Percentiles rank a stretch among this genome's conserved stretches.
phyloP scores from a whole-genome alignment of 1,284 basidiomycete genomes.

The Salmacisia buchloeana region DNA sequence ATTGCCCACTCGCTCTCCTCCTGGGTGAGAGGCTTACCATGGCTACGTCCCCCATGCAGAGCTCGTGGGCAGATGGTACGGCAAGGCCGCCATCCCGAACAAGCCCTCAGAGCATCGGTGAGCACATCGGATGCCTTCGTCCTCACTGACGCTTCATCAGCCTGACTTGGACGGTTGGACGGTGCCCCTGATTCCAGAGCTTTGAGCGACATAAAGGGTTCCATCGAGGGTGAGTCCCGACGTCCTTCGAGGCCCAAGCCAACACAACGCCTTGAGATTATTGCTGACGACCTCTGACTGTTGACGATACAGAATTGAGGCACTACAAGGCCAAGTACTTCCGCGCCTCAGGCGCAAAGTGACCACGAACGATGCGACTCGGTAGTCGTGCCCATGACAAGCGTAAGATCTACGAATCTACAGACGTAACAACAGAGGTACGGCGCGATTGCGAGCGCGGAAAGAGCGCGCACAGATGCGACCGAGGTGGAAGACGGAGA shows the following conservation, averaged over 20 bases:
- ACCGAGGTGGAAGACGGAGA: no score
- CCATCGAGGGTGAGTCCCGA: constrained; percentile 57
- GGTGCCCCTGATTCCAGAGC: constrained; percentile 56
- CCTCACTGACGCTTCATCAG: constrained; percentile 28
- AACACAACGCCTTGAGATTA: no score
- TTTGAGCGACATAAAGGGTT: constrained; percentile 67
- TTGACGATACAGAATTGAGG: constrained; percentile 51
- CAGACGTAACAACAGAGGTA: no score
- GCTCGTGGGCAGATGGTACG: constrained; percentile 72
- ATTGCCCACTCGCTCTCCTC: background rate
- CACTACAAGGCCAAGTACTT: constrained; percentile 42
- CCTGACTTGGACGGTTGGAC: background rate
- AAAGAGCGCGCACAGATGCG: no score
- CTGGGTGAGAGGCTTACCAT: background rate
- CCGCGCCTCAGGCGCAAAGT: background rate
- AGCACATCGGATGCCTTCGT: constrained; percentile 46
- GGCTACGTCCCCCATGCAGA: constrained; percentile 62
- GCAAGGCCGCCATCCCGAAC: constrained; percentile 34
- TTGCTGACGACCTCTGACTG: background rate
- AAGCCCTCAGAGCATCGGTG: constrained; percentile 32
- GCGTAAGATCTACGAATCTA: no score
- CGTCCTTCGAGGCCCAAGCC: no score
- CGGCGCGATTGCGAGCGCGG: no score
- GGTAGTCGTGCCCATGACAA: no score
- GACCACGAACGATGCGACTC: no score